These are phyloP conservation scores for Codiaeum variegatum DNA, from an alignment of 441 rosid genomes.

Conservation along the genomic window DNA sequence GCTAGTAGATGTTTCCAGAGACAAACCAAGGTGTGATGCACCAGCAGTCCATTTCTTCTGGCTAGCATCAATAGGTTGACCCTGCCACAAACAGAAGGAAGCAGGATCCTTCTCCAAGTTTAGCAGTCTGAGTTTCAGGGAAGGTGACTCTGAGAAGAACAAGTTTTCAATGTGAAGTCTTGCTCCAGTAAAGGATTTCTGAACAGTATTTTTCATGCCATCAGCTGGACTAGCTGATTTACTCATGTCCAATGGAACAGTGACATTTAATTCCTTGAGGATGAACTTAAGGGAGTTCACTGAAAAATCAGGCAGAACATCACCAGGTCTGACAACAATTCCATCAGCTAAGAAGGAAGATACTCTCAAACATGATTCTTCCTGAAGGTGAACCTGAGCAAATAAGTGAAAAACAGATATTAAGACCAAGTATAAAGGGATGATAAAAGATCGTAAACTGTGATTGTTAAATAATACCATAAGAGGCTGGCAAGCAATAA, in stretches of 20 bases:
- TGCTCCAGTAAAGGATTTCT: slow-evolving; percentile 73
- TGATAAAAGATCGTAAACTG: slow-evolving; percentile 11
- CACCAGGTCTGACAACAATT: slow-evolving; percentile 77
- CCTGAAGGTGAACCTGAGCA: slow-evolving; percentile 86
- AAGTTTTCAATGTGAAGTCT: slow-evolving; percentile 81
- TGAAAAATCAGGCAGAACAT: slow-evolving; percentile 69
- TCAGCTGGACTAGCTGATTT: slow-evolving; percentile 35
- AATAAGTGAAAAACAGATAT: slow-evolving; percentile 20
- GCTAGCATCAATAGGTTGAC: slow-evolving; percentile 95
- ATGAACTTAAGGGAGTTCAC: slow-evolving; percentile 60
- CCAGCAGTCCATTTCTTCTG: slow-evolving; percentile 84
- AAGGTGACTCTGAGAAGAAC: slow-evolving; percentile 83
- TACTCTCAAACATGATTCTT: slow-evolving; percentile 94
- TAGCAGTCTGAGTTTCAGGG: slow-evolving; percentile 62
- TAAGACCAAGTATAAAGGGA: slow-evolving; percentile 15
- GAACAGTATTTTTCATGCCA: slow-evolving; percentile 27
- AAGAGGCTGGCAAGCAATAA: slow-evolving; percentile 86
- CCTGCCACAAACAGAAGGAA: slow-evolving; percentile 86
- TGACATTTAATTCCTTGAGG: slow-evolving; percentile 73
- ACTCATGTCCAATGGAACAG: slow-evolving; percentile 65
- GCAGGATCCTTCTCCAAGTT: slow-evolving; percentile 98
- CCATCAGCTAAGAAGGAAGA: slow-evolving; percentile 96
- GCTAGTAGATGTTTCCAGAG: slow-evolving; percentile 61
- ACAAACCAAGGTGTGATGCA: slow-evolving; percentile 64
- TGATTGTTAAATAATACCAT: slow-evolving; percentile 49